Base-by-base conservation (phyloP, 331 rosid species). In the Dryas integrifolia region DNA sequence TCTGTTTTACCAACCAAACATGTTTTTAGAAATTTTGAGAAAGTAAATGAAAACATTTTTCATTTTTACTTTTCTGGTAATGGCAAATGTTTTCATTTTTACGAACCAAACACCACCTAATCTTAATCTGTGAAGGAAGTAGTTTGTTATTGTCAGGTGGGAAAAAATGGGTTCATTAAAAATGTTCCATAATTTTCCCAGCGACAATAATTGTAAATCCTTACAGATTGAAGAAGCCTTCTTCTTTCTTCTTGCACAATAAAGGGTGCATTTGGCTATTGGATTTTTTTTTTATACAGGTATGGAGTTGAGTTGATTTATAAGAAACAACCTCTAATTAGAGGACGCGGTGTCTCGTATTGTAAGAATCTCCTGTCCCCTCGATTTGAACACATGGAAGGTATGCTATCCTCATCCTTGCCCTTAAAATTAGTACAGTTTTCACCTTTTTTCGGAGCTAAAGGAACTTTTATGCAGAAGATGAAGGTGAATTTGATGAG, bases 311-410 rank as follows among this genome's bases (percentile, higher is more conserved):
- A 89, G 72, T 78, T 95, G 83, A 76, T 80, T n/a, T 88, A 92
- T 86, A 95, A 95, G 87, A 88, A 87, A 67, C 97, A 91, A 74
- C 99, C 97, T 58, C 85, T 95, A 41, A 87, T 95, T 72, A 88
- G 96, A 83, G 99, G 96, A 73, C 96, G 97, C 9, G 99, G 99
- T 80, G 99, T 95, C 71, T 95, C 99, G 18, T 92, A 95, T 82
- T 95, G 99, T 86, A 95, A 95, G 90, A 95, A 95, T 82, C 96
- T 95, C 73, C 81, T 95, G 73, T 95, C 96, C 53, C 99, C 99
- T 52, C 92, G 96, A 62, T 92, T 95, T 76, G 99, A 92, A 82
- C 96, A 88, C 62, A 69, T 83, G 56, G 99, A 95, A 85, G 89
- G 99, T 91, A 80, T 58, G 83, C 53, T 69, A 78, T 74, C 65